Evolutionary conservation across 2,329 filamentous ascomycete species (phyloP), one percentile per base, ranked within the genome.

Genomic region (Claviceps humidiphila): DNA sequence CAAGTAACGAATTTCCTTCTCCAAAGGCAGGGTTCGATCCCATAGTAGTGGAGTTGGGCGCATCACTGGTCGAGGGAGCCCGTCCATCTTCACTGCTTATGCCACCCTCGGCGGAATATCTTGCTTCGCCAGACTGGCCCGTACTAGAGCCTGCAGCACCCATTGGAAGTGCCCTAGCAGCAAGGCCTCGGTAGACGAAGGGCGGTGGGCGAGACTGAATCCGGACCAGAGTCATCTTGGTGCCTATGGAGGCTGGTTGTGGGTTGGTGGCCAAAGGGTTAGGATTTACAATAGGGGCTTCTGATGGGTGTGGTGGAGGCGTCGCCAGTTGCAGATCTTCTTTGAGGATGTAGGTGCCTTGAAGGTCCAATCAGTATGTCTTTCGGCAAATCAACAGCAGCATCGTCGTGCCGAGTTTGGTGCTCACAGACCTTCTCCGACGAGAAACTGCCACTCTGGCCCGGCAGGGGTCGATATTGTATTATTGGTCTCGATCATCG

Each of bases 401-500:
- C 24, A 42, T 17, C 22, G 1, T 13, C 6, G n/a, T 14, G 17
- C 34, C 41, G 24, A 20, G n/a, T 11, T 22, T 48, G 30, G 30
- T 39, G 39, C 43, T 50, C 44, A 51, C 58, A 56, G 54, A 87
- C 89, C 93, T 81, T 98, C 93, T 67, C 91, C 93, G 47, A 91
- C 89, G 44, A 95, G 82, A 59, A 98, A 84, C 65, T 94, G 87
- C 68, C 89, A 88, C 61, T 95, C 90, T 24, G 87, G 80, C 5
- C 87, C 87, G 39, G 82, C 81, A 24, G 88, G 91, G 61, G 87
- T 85, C 53, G 80, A 81, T 56, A 98, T 73, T 41, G 82, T 85
- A 66, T 97, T 98, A 69, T 93, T 95, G 51, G 91, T 96, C 76
- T 98, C 93, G 63, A 95, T 85, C 67, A 95, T 80, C 40, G 86